Evolutionary conservation across 164 flowering plant genomes (phyloP).

Genomic region (Chimonanthus praecox): DNA sequence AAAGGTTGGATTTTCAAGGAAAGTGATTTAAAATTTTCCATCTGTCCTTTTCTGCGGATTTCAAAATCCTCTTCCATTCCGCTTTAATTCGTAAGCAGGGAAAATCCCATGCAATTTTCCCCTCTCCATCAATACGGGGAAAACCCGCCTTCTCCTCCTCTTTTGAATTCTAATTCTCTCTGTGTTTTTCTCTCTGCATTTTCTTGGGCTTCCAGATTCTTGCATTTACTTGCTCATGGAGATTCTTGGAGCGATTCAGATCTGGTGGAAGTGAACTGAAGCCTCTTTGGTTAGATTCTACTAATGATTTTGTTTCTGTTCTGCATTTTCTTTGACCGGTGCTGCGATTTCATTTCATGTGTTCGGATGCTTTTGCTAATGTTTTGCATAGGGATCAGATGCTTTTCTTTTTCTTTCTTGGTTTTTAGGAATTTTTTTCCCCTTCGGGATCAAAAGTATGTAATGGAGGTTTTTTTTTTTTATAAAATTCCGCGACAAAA

Average conservation of each 20-base stretch:
- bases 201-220: neutral
- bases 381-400: neutral
- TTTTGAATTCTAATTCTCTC: slow-evolving; percentile 1
- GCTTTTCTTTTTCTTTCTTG: neutral
- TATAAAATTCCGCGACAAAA: no score
- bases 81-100: neutral
- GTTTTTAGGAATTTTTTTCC: neutral
- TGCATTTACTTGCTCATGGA: neutral
- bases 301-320: neutral
- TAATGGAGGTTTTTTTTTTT: neutral
- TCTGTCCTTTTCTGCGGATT: slow-evolving; percentile 1
- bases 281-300: neutral
- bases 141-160: neutral
- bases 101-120: neutral
- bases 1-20: slow-evolving; percentile 2
- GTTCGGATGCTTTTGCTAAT: neutral
- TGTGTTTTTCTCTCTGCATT: neutral
- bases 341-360: neutral
- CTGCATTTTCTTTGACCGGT: neutral
- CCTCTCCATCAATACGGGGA: neutral
- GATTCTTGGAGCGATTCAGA: neutral
- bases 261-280: neutral
- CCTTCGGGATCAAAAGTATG: neutral
- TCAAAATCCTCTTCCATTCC: neutral
- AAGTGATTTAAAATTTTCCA: neutral